Base-by-base conservation (phyloP, 2,329 filamentous ascomycete genomes). In the Beauveria medogensis region DNA sequence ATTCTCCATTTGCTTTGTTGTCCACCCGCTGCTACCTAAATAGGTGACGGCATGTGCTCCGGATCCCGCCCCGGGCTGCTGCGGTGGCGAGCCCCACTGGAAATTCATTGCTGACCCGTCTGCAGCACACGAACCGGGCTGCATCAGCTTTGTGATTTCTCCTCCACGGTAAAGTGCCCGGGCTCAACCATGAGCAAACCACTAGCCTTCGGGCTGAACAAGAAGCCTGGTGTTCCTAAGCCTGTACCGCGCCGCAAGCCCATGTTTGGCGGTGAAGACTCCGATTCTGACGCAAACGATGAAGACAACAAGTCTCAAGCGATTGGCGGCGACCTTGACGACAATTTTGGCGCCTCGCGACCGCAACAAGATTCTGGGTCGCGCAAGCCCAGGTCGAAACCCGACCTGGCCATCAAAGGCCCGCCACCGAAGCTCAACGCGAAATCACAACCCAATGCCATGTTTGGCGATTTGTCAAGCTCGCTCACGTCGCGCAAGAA, bases 401-500 rank as follows among this genome's bases (percentile, higher is more conserved):
- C 64, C 28, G 77, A 71, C 61, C 69, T 70, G 37, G 69, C 64
- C 3, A 65, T 67, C 8, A 73, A 74, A 2, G 66, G 70, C 2
- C 72, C 75, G 66, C 72, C 77, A 51, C 75, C 81, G 61, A 74
- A 76, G 67, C 69, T 77, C 53, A 80, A 79, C 60, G 66, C 73
- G 30, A 82, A 80, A 63, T 70, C 72, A 5, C 69, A 47, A 54
- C 66, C 71, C 14, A 77, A 73, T 59, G 74, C 75, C 55, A 76
- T 80, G 69, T 87, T 84, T 66, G 82, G 82, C 41, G 88, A 92
- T 68, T 80, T 91, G 1, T 89, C 89, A 3, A 83, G 84, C 67
- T 76, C 83, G 1, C 77, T 87, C 37, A 78, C 84, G 34, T 84
- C 88, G 28, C 82, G 83, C 58, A 85, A 82, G 66, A 80, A 88